Evolutionary conservation across 2,329 filamentous ascomycete genomes (phyloP).

Genomic region (Colletotrichum higginsianum): DNA sequence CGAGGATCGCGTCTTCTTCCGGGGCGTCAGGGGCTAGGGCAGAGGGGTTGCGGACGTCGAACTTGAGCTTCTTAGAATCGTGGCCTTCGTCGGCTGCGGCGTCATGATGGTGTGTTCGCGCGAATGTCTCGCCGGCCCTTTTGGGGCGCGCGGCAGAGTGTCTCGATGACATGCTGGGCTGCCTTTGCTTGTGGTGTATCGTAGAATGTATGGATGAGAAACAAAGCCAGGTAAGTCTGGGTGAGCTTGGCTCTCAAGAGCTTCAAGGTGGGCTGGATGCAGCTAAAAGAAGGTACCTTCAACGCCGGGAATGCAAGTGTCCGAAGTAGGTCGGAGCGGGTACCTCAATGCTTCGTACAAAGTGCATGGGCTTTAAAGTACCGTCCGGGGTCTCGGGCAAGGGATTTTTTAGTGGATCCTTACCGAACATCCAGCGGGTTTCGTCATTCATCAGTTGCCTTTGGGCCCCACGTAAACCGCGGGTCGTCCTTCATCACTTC

Average conservation of each 20-base stretch:
- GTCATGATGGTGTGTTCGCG: slow-evolving; percentile 79
- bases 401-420: slow-evolving; percentile 30
- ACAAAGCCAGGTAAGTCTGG: slow-evolving; percentile 8
- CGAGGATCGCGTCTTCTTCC: slow-evolving; percentile 82
- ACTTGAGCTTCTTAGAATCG: slow-evolving; percentile 84
- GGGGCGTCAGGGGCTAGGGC: slow-evolving; percentile 87
- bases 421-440: slow-evolving; percentile 34
- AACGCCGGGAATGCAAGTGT: slow-evolving; percentile 14
- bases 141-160: slow-evolving; percentile 82
- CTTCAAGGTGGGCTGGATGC: slow-evolving; percentile 32
- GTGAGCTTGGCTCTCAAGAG: slow-evolving; percentile 25
- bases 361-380: slow-evolving; percentile 36
- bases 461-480: slow-evolving; percentile 39
- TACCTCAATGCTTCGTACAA: slow-evolving; percentile 9
- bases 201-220: slow-evolving; percentile 12
- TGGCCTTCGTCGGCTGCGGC: slow-evolving; percentile 58
- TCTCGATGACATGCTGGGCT: slow-evolving; percentile 66
- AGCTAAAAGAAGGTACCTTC: slow-evolving; percentile 23
- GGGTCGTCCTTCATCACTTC: slow-evolving; percentile 24
- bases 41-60: slow-evolving; percentile 95
- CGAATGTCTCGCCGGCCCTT: slow-evolving; percentile 85
- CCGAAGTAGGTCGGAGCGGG: neutral
- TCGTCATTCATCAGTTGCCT: slow-evolving; percentile 45
- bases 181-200: neutral
- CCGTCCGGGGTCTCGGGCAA: slow-evolving; percentile 22